These are phyloP conservation scores for Penstemon eatonii DNA, from an alignment of 257 asterid species.

Conservation along the genomic window DNA sequence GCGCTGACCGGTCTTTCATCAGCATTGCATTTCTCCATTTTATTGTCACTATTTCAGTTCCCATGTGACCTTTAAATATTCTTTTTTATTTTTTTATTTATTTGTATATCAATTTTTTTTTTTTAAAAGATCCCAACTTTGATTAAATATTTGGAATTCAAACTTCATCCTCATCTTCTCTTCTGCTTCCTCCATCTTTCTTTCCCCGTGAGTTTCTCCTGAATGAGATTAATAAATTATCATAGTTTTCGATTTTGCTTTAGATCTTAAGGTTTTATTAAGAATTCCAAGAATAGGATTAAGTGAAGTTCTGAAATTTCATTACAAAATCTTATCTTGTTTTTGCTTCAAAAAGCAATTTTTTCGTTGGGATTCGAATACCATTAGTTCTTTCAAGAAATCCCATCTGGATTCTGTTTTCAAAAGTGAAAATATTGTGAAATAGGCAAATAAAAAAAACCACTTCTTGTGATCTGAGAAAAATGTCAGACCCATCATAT, in stretches of 20 bases:
- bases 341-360: too few relatives aligned
- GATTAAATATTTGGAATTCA: constrained; percentile 14
- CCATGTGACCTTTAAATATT: constrained; percentile 4
- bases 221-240: constrained; percentile 8
- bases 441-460: too few relatives aligned
- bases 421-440: not conserved
- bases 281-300: not conserved
- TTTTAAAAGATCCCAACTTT: not conserved
- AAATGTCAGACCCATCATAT: constrained; percentile 47
- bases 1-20: constrained; percentile 33
- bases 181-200: constrained; percentile 24
- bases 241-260: constrained; percentile 32
- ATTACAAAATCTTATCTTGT: not conserved
- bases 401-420: too few relatives aligned
- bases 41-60: constrained; percentile 29
- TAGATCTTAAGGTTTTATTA: constrained; percentile 5
- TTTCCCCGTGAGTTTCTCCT: constrained; percentile 20
- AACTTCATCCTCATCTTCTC: constrained; percentile 3
- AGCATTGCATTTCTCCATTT: not conserved
- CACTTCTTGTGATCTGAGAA: not conserved
- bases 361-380: too few relatives aligned
- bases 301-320: constrained; percentile 7
- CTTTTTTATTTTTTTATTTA: constrained; percentile 1
- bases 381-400: not conserved
- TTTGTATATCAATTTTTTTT: not conserved